Evolutionary conservation across 2,329 filamentous ascomycete species (phyloP).

Genomic region (Ceratocystis diversiconidia): DNA sequence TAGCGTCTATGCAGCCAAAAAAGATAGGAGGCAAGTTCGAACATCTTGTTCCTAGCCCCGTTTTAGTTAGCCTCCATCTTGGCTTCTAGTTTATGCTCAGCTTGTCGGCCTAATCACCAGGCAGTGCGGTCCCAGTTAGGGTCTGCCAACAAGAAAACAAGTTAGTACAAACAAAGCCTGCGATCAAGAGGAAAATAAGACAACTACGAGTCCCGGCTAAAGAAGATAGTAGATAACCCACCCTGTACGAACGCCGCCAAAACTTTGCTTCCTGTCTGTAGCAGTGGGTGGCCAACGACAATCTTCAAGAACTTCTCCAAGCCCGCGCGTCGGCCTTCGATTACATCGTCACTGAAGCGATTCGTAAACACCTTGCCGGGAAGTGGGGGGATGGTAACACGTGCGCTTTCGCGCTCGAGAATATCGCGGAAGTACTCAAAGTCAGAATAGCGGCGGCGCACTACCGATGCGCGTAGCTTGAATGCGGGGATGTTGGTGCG

Average conservation of each 20-base stretch:
- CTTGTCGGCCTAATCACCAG: constrained; percentile 42
- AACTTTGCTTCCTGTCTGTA: constrained; percentile 97
- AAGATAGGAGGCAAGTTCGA: too few species aligned
- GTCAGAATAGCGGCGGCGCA: constrained; percentile 89
- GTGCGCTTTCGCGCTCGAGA: constrained; percentile 82
- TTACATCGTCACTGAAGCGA: constrained; percentile 94
- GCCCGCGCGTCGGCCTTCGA: constrained; percentile 82
- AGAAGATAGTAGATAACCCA: constrained; percentile 28
- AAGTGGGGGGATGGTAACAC: constrained; percentile 88
- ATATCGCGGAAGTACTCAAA: constrained; percentile 99
- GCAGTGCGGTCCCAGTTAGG: constrained; percentile 85
- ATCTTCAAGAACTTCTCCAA: constrained; percentile 94
- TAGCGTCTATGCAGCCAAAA: too few species aligned
- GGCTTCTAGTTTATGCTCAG: not conserved
- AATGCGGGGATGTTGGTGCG: constrained; percentile 98
- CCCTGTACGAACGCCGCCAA: constrained; percentile 93
- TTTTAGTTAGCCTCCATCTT: not conserved
- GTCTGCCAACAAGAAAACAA: constrained; percentile 34
- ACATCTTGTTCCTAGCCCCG: not conserved
- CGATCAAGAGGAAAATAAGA: not conserved
- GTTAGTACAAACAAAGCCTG: not conserved
- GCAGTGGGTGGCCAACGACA: constrained; percentile 84
- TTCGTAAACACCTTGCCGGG: constrained; percentile 98
- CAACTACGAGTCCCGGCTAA: not conserved
- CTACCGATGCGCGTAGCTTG: constrained; percentile 78